Conservation (phyloP, 1,139 yeast genomes). For the Candida labiduridarum region DNA sequence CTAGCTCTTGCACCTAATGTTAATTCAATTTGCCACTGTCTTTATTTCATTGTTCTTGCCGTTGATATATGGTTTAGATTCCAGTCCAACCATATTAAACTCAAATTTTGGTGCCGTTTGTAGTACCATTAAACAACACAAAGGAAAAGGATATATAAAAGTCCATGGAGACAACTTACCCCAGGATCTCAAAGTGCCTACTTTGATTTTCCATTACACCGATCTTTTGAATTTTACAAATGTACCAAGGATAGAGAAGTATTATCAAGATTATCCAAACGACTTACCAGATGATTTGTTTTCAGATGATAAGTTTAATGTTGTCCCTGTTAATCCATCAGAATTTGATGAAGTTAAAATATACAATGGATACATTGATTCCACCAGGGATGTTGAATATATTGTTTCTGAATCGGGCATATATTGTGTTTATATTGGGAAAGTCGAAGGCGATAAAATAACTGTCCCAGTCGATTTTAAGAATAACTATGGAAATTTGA, state of each 20-base stretch:
- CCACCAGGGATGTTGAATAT: slow-evolving; percentile 13
- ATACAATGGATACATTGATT: slow-evolving; percentile 14
- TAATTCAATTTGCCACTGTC: not conserved
- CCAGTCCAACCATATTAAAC: slow-evolving; percentile 12
- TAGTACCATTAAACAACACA: slow-evolving; percentile 10
- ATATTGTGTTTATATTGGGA: slow-evolving; percentile 39
- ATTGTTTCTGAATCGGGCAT: slow-evolving; percentile 28
- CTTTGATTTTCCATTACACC: slow-evolving; percentile 26
- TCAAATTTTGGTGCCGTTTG: slow-evolving; percentile 13
- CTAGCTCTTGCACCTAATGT: not conserved
- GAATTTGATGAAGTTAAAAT: slow-evolving; percentile 9
- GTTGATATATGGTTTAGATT: slow-evolving; percentile 1
- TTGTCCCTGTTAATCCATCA: slow-evolving; percentile 10
- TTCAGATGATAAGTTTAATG: slow-evolving; percentile 9
- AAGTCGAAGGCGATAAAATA: slow-evolving; percentile 18
- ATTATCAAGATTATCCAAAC: slow-evolving; percentile 13
- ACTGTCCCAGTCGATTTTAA: slow-evolving; percentile 23
- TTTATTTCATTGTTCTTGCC: not conserved
- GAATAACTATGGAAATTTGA: slow-evolving; percentile 33
- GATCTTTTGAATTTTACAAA: slow-evolving; percentile 26
- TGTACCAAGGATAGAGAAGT: slow-evolving; percentile 23
- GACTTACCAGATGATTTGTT: slow-evolving; percentile 11
- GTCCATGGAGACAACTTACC: slow-evolving; percentile 5
- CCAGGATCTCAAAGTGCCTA: slow-evolving; percentile 20
- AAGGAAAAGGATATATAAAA: slow-evolving; percentile 10